These are phyloP conservation scores for Leccinum variicolor DNA, from an alignment of 768 basidiomycete genomes.

Conservation along the genomic window DNA sequence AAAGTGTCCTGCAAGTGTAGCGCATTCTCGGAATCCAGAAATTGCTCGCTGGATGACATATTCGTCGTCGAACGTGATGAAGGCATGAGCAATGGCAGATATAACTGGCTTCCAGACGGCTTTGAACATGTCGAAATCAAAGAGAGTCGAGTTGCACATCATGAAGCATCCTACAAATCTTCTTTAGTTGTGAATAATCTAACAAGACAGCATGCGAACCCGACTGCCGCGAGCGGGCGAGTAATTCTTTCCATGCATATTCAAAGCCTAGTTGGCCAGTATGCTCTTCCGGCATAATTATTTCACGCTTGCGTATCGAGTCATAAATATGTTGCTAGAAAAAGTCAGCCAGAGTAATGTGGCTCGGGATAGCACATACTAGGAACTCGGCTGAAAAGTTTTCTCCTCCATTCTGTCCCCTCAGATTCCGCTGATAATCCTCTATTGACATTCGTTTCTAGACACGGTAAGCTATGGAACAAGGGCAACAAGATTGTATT, in stretches of 20 bases:
- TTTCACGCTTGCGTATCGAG: constrained; percentile 90
- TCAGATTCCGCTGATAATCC: constrained; percentile 87
- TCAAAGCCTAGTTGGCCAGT: constrained; percentile 96
- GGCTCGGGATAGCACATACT: constrained; percentile 38
- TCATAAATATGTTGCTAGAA: constrained; percentile 85
- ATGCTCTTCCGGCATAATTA: constrained; percentile 97
- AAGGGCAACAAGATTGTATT: constrained; percentile 26
- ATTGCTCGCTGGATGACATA: constrained; percentile 94
- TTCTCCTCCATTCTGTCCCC: constrained; percentile 84
- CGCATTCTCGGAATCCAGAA: constrained; percentile 95
- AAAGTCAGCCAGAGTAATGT: constrained; percentile 8
- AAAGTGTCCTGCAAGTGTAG: constrained; percentile 87
- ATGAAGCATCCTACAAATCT: constrained; percentile 56
- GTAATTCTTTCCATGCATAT: constrained; percentile 97
- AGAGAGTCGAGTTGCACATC: constrained; percentile 72
- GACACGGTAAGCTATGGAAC: constrained; percentile 4
- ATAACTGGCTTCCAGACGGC: constrained; percentile 91
- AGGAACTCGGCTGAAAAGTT: constrained; percentile 87
- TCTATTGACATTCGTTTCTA: constrained; percentile 97
- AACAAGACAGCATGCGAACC: constrained; percentile 43
- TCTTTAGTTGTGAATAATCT: constrained; percentile 5
- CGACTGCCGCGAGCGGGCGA: constrained; percentile 75
- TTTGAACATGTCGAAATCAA: constrained; percentile 93
- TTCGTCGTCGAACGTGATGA: constrained; percentile 95
- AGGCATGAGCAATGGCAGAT: constrained; percentile 93